Evolutionary conservation across 164 flowering plant genomes (phyloP).

Genomic region (Paratinospora sagittata): DNA sequence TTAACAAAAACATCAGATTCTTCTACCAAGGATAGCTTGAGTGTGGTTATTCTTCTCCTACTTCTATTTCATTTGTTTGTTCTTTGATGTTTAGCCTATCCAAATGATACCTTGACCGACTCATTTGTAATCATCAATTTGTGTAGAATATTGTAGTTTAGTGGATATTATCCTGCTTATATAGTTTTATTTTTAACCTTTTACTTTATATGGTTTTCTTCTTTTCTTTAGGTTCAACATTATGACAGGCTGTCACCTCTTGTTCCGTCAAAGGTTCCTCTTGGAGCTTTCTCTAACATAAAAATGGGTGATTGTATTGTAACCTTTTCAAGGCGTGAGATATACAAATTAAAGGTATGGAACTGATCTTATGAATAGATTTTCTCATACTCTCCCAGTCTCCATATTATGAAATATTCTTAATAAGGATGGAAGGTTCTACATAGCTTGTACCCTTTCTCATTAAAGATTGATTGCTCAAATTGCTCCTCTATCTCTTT

Average conservation of each 20-base stretch:
- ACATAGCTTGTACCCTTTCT: not conserved
- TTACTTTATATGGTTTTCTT: constrained; percentile 1
- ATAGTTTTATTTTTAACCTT: not conserved
- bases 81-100: not conserved
- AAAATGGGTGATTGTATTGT: constrained; percentile 86
- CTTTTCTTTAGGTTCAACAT: constrained; percentile 44
- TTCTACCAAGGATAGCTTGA: no score
- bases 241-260: constrained; percentile 91
- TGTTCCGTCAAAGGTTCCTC: constrained; percentile 57
- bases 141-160: not conserved
- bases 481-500: not conserved
- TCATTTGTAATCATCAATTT: not conserved
- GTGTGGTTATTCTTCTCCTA: not conserved
- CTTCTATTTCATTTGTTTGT: not conserved
- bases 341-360: constrained; percentile 69
- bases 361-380: not conserved
- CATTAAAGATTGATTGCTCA: not conserved
- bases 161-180: constrained; percentile 9
- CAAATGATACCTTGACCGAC: not conserved
- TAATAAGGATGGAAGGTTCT: not conserved
- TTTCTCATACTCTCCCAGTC: not conserved
- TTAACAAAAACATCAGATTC: no score
- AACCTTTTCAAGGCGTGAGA: constrained; percentile 67
- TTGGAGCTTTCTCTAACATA: constrained; percentile 59
- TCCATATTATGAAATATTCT: not conserved